Conservation (phyloP, 2,329 filamentous ascomycete genomes). For the Plenodomus tracheiphilus region DNA sequence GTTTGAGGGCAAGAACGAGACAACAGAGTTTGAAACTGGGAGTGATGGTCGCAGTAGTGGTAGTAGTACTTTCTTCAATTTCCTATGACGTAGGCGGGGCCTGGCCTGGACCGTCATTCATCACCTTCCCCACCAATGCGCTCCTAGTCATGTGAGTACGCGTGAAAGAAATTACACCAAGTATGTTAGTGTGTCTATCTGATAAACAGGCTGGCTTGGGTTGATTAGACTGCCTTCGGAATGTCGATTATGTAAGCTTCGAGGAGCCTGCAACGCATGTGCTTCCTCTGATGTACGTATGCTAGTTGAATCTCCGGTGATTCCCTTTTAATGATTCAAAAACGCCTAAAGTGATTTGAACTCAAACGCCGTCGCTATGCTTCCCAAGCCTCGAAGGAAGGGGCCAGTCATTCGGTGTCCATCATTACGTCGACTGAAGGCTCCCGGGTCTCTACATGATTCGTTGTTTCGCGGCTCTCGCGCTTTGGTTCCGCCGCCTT, state of each 20-base stretch:
- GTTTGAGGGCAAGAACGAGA: background rate
- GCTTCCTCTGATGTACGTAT: background rate
- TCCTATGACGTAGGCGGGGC: conserved; percentile 38
- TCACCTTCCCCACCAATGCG: conserved; percentile 16
- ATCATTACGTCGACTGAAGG: conserved; percentile 28
- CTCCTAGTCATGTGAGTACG: conserved; percentile 13
- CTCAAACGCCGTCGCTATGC: conserved; percentile 44
- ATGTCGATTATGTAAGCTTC: background rate
- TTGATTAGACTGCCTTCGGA: background rate
- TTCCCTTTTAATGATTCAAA: background rate
- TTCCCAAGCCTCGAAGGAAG: conserved; percentile 11
- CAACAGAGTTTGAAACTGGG: background rate
- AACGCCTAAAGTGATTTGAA: background rate
- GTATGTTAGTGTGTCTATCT: conserved; percentile 9
- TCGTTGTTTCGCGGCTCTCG: conserved; percentile 23
- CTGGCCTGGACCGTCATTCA: conserved; percentile 27
- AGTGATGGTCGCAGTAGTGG: conserved; percentile 6
- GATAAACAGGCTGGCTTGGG: conserved; percentile 8
- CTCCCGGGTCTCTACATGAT: conserved; percentile 20
- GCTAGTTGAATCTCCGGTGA: background rate
- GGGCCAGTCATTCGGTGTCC: conserved; percentile 30
- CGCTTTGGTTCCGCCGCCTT: conserved; percentile 26
- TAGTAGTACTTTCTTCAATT: conserved; percentile 7
- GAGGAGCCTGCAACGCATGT: background rate
- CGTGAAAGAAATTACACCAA: conserved; percentile 9